A percentile compares a stretch with the other conserved stretches of the same genome.
These are phyloP conservation scores for Aspergillus pseudoviridinutans DNA, from an alignment of 2,329 filamentous ascomycete species.

Conservation along the genomic window DNA sequence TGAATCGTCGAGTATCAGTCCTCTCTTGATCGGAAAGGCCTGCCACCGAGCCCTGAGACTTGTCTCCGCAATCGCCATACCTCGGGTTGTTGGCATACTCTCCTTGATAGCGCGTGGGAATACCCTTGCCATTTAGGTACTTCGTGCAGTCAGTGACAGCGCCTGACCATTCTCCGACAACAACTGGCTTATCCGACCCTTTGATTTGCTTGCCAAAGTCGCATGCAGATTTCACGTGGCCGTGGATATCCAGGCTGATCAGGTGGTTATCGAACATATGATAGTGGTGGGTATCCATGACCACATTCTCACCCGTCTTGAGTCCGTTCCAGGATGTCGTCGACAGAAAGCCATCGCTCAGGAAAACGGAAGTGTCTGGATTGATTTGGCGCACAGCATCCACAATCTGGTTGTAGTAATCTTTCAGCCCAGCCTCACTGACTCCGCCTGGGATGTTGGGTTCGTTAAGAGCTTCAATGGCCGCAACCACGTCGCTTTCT, in stretches of 20 bases:
- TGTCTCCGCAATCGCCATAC: slow-evolving; percentile 54
- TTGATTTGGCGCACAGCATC: slow-evolving; percentile 43
- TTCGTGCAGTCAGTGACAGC: slow-evolving; percentile 60
- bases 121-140: slow-evolving; percentile 53
- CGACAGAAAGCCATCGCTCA: slow-evolving; percentile 47
- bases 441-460: slow-evolving; percentile 38
- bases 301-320: slow-evolving; percentile 52
- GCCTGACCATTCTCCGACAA: slow-evolving; percentile 66
- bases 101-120: slow-evolving; percentile 58
- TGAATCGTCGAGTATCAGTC: slow-evolving; percentile 39
- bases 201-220: slow-evolving; percentile 44
- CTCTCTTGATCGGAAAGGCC: slow-evolving; percentile 36
- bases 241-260: slow-evolving; percentile 46
- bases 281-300: slow-evolving; percentile 67
- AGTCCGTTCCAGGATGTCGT: slow-evolving; percentile 59
- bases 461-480: slow-evolving; percentile 46
- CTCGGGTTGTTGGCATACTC: slow-evolving; percentile 45
- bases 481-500: slow-evolving; percentile 54
- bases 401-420: slow-evolving; percentile 56
- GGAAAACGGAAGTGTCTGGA: slow-evolving; percentile 48
- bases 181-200: slow-evolving; percentile 60
- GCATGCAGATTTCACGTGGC: slow-evolving; percentile 57
- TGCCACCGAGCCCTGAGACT: slow-evolving; percentile 47
- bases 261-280: slow-evolving; percentile 56
- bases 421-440: slow-evolving; percentile 43